Evolutionary conservation across 805 yeast genomes (phyloP), one percentile per base, ranked within the genome.

Genomic region (Candida dajiaensis): DNA sequence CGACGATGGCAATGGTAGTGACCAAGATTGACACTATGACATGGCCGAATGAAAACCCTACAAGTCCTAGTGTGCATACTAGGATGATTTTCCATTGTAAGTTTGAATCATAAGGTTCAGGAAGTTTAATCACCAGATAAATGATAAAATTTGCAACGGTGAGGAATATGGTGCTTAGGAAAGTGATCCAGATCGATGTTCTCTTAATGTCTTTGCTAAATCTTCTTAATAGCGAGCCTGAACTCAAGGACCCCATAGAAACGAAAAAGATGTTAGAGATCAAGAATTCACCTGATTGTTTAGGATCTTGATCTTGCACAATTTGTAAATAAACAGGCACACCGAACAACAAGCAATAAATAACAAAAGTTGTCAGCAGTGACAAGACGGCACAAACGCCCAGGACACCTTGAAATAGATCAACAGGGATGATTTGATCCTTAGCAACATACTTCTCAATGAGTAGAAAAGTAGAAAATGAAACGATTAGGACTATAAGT

Each of bases 1-100:
- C 73, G 21, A 67, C 73, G 22, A 56, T 57, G 3, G 68, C 73
- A 22, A 71, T 68, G 15, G 63, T 67, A 31, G 66, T 52, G 18
- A 70, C 58, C 44, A 70, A 48, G 15, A 70, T 51, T 16, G 70
- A 58, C 25, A 70, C 74, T 22, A 68, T 43, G 38, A 64, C 64
- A 31, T 62, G 54, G 20, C 76, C 76, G 48, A 60, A 63, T 2
- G 72, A 71, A 12, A 63, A 46, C 3, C 74, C 71, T n/a, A 55
- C 37, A 4, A 62, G 19, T 2, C 59, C 41, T 29, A 59, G 56
- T 1, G 69, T 66, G 6, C 62, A 18, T 5, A 57, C 39, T 1
- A 57, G 44, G n/a, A 47, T 16, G 20, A 53, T 25, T 28, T 45
- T 54, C 56, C 58, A 59, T 2, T 6, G 18, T 12, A 13, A 19